phyloP scores from a whole-genome alignment of 108 stramenopile species.

The Cyclostephanos tholiformis region DNA sequence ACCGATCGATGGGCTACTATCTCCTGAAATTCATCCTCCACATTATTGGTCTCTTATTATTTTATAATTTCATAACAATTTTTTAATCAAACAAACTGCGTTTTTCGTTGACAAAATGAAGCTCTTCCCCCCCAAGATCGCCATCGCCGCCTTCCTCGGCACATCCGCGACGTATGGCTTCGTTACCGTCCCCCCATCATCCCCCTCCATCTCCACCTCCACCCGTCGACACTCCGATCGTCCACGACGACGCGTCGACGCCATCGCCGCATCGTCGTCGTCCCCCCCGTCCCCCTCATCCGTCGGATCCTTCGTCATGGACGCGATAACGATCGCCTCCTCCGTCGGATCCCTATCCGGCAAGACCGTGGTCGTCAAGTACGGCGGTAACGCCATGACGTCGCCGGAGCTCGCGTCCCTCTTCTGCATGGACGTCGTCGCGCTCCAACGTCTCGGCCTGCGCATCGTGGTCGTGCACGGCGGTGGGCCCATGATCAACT shows the following conservation, averaged over 20 bases:
- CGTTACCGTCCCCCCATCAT: too few relatives aligned
- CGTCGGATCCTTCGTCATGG: constrained; percentile 48
- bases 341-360: constrained; percentile 67
- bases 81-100: too few relatives aligned
- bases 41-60: too few relatives aligned
- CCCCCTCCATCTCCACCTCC: not conserved
- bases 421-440: constrained; percentile 85
- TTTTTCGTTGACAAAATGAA: not conserved
- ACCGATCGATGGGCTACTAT: too few relatives aligned
- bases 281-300: not conserved
- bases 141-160: not conserved
- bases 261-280: not conserved
- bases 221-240: not conserved
- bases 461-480: constrained; percentile 93
- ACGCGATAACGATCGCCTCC: constrained; percentile 64
- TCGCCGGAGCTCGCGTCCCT: constrained; percentile 76
- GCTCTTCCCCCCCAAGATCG: not conserved
- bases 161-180: constrained; percentile 5
- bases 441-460: constrained; percentile 84
- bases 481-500: constrained; percentile 93
- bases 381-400: constrained; percentile 95
- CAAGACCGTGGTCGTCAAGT: constrained; percentile 84
- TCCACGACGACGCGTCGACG: not conserved
- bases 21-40: too few relatives aligned
- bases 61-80: too few relatives aligned